Conservation (phyloP, 2,329 filamentous ascomycete species). For the Colletotrichum chlorophyti region DNA sequence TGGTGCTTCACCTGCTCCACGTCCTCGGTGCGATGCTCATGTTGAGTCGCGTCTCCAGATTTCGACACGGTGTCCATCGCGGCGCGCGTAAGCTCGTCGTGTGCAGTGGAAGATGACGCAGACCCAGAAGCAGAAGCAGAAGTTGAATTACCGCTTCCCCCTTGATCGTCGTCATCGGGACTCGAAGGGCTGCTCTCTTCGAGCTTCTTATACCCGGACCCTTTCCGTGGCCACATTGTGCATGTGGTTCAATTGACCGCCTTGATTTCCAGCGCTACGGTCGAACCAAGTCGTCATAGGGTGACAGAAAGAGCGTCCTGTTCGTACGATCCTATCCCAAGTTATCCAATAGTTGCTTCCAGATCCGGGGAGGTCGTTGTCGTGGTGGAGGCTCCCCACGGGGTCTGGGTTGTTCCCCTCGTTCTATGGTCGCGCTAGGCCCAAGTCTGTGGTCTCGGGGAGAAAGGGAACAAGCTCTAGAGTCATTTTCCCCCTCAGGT, state of each 20-base stretch:
- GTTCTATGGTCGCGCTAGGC: not conserved
- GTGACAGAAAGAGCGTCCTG: not conserved
- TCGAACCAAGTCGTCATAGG: slow-evolving; percentile 8
- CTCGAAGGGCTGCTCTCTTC: not conserved
- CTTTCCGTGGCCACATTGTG: not conserved
- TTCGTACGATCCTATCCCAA: not conserved
- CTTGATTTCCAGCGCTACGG: not conserved
- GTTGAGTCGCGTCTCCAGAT: slow-evolving; percentile 13
- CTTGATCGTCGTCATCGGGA: not conserved
- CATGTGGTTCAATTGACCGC: not conserved
- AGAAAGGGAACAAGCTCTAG: no score
- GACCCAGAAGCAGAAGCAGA: not conserved
- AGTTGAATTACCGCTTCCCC: not conserved
- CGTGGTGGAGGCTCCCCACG: not conserved
- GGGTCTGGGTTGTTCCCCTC: not conserved
- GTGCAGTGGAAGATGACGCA: not conserved
- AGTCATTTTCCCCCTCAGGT: no score
- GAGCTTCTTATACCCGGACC: slow-evolving; percentile 12
- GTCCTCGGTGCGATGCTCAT: slow-evolving; percentile 18
- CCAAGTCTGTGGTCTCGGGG: no score
- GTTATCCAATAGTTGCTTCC: slow-evolving; percentile 1
- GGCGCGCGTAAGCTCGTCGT: not conserved
- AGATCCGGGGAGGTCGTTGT: not conserved
- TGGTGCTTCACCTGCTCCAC: slow-evolving; percentile 23
- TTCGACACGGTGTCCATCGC: slow-evolving; percentile 13